Conservation (phyloP, 306 rosid genomes). For the Notholithocarpus densiflorus region DNA sequence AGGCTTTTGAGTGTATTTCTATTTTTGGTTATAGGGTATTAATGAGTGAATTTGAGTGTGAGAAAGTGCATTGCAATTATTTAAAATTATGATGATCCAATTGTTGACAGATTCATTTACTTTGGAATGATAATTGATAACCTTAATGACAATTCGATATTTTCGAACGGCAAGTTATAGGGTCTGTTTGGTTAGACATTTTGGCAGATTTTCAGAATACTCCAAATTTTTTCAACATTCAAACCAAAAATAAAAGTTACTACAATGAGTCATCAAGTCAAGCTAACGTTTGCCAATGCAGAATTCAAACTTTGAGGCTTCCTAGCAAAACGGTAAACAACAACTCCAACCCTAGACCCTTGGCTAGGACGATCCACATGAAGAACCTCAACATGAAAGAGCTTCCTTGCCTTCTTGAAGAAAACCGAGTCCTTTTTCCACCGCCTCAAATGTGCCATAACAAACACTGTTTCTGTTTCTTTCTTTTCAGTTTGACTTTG, state of each 20-base stretch:
- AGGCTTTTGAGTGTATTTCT: background rate
- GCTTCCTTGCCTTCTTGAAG: constrained; percentile 79
- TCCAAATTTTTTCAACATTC: background rate
- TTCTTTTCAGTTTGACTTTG: background rate
- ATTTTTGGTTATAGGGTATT: background rate
- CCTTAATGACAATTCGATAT: too few species aligned
- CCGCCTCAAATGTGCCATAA: constrained; percentile 87
- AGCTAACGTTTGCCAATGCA: too few species aligned
- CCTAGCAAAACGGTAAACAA: constrained; percentile 56
- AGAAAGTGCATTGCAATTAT: background rate
- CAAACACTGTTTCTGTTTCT: constrained; percentile 38
- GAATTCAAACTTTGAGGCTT: constrained; percentile 16
- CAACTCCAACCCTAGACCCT: constrained; percentile 69
- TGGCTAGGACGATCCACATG: constrained; percentile 48
- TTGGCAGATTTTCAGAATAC: too few species aligned
- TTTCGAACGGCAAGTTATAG: too few species aligned
- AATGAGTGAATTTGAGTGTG: background rate
- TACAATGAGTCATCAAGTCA: background rate
- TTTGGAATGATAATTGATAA: too few species aligned
- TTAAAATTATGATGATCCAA: too few species aligned
- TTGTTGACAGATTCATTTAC: too few species aligned
- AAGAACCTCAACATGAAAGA: constrained; percentile 54
- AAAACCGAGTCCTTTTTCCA: constrained; percentile 86
- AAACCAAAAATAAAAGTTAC: background rate
- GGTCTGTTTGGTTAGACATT: too few species aligned